Conservation (phyloP, 2,329 filamentous ascomycete genomes). For the Lithohypha guttulata region DNA sequence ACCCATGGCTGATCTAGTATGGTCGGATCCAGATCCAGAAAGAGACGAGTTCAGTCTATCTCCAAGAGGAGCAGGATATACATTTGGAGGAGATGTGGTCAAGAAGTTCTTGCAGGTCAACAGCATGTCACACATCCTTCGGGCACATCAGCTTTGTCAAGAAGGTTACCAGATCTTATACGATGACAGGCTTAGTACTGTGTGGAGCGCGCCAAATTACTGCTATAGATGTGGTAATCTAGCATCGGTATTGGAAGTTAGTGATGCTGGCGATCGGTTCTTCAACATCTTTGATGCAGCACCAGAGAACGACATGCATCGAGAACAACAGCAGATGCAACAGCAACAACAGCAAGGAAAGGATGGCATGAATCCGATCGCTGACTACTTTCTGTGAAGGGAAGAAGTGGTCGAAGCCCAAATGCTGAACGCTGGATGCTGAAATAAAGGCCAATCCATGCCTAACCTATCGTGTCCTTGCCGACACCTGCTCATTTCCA, state of each 20-base stretch:
- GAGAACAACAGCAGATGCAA: constrained; percentile 65
- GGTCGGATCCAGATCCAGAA: constrained; percentile 96
- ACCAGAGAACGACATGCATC: constrained; percentile 85
- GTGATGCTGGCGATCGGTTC: constrained; percentile 80
- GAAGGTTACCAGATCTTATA: constrained; percentile 96
- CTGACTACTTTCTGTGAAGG: constrained; percentile 58
- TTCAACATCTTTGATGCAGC: constrained; percentile 98
- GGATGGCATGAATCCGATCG: constrained; percentile 59
- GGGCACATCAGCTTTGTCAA: constrained; percentile 96
- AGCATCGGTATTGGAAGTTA: constrained; percentile 93
- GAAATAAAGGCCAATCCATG: too few species aligned
- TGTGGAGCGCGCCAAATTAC: constrained; percentile 96
- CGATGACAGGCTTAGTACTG: constrained; percentile 85
- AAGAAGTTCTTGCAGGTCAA: constrained; percentile 98
- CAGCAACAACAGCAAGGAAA: constrained; percentile 40
- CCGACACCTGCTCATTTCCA: too few species aligned
- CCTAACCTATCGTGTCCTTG: too few species aligned
- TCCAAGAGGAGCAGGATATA: constrained; percentile 88
- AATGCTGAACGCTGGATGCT: too few species aligned
- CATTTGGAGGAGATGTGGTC: constrained; percentile 93
- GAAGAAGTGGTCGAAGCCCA: neutral
- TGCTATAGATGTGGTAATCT: constrained; percentile 94
- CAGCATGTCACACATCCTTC: constrained; percentile 91
- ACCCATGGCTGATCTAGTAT: constrained; percentile 98
- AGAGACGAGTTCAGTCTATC: constrained; percentile 93